phyloP scores from a whole-genome alignment of 176 grass and related monocot species.

The Paspalum notatum region DNA sequence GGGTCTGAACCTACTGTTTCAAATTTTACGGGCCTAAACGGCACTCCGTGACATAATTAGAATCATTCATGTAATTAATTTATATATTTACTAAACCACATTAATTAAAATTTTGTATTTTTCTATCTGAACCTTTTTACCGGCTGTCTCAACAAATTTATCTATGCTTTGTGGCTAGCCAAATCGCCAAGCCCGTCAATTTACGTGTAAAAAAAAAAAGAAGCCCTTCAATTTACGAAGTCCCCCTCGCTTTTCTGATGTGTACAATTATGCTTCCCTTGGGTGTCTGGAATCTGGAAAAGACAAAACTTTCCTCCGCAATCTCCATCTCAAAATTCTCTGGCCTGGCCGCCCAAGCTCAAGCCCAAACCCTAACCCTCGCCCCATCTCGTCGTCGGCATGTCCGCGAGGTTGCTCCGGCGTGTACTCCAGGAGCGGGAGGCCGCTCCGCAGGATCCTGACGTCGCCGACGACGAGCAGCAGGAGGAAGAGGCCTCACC shows the following conservation, averaged over 20 bases:
- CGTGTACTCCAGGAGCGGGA: conserved; percentile 81
- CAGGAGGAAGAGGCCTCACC: conserved; percentile 32
- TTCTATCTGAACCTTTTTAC: too few species aligned
- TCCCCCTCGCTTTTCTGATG: neutral
- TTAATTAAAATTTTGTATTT: too few species aligned
- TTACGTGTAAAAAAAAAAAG: too few species aligned
- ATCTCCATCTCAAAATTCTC: conserved; percentile 39
- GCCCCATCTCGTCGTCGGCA: conserved; percentile 24
- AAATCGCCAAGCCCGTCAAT: too few species aligned
- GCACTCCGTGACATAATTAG: too few species aligned
- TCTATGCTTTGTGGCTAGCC: too few species aligned
- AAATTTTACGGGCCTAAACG: too few species aligned
- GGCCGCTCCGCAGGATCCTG: conserved; percentile 45
- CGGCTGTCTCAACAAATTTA: too few species aligned
- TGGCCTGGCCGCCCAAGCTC: conserved; percentile 3
- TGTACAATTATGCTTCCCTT: neutral
- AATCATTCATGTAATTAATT: too few species aligned
- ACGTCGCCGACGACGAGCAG: conserved; percentile 36
- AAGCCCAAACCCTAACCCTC: conserved; percentile 57
- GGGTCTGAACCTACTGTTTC: too few species aligned
- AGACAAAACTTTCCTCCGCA: conserved; percentile 22
- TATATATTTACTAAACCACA: too few species aligned
- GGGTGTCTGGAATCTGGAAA: neutral
- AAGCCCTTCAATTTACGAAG: neutral
- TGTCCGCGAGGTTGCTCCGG: conserved; percentile 78